phyloP scores from a whole-genome alignment of 176 grass and related monocot species.

The Lolium perenne region DNA sequence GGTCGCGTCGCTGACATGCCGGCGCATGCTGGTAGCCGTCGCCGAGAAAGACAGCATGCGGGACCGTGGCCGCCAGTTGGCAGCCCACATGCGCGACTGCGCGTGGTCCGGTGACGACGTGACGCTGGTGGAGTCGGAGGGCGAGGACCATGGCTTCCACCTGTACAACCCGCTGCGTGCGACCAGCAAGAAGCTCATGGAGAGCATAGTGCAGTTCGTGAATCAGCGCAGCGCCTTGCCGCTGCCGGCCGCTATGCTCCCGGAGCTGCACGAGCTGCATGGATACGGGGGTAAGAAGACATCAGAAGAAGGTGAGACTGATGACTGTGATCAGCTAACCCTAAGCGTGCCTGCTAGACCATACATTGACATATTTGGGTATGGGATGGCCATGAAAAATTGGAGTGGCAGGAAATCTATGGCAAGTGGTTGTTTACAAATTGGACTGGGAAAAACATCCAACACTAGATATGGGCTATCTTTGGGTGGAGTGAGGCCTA shows the following conservation, averaged over 20 bases:
- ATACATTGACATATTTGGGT: background rate
- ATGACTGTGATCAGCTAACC: background rate
- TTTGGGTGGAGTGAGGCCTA: background rate
- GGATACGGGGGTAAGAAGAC: background rate
- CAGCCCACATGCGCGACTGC: background rate
- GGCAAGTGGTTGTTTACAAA: background rate
- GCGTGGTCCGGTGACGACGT: background rate
- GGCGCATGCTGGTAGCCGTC: background rate
- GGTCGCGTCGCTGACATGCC: background rate
- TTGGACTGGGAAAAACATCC: background rate
- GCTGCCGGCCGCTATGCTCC: background rate
- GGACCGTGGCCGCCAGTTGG: background rate
- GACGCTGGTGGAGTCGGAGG: background rate
- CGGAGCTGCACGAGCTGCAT: background rate
- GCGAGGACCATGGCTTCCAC: background rate
- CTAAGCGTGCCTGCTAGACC: background rate
- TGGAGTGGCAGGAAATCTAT: background rate
- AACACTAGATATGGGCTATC: background rate
- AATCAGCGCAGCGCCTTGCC: background rate
- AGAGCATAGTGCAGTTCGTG: background rate
- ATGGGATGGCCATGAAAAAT: background rate
- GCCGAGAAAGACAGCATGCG: background rate
- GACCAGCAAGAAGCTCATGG: background rate
- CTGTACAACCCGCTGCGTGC: background rate
- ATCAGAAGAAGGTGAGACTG: background rate